Conservation (phyloP, 2,329 filamentous ascomycete species). For the Lasiodiplodia gonubiensis region DNA sequence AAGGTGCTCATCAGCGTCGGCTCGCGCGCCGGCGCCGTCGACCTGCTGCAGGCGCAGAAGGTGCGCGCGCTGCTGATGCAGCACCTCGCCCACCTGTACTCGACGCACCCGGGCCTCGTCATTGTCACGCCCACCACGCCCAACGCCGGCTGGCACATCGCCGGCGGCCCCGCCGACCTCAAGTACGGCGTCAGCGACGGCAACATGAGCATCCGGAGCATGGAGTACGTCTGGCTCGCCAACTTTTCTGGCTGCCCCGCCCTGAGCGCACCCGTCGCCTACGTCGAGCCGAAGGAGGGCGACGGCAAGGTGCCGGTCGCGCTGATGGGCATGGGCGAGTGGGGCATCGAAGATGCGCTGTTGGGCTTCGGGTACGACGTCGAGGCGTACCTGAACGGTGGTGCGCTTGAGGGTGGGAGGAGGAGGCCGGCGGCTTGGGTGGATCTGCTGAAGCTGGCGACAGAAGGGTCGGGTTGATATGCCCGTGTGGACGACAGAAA, state of each 20-base stretch:
- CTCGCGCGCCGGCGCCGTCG: constrained; percentile 67
- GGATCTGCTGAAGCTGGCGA: constrained; percentile 44
- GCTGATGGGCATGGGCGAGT: constrained; percentile 61
- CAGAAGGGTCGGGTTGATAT: background rate
- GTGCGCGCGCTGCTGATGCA: constrained; percentile 78
- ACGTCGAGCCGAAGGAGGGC: constrained; percentile 63
- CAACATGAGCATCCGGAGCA: constrained; percentile 74
- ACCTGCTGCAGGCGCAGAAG: constrained; percentile 75
- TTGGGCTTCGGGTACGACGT: constrained; percentile 61
- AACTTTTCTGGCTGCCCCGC: constrained; percentile 83
- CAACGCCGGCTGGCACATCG: constrained; percentile 73
- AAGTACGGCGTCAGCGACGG: constrained; percentile 71
- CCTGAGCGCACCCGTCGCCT: constrained; percentile 76
- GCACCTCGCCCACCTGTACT: constrained; percentile 74
- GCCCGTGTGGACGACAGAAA: too few relatives aligned
- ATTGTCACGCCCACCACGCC: constrained; percentile 81
- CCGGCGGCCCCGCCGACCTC: constrained; percentile 66
- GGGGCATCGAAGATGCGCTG: constrained; percentile 59
- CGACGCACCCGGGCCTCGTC: constrained; percentile 73
- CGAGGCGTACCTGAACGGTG: constrained; percentile 53
- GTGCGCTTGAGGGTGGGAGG: constrained; percentile 42
- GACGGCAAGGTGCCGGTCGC: constrained; percentile 63
- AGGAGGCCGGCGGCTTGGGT: constrained; percentile 46
- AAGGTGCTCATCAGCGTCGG: constrained; percentile 71
- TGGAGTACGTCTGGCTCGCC: constrained; percentile 85